Percentiles rank a stretch among this genome's conserved stretches.
phyloP scores from a whole-genome alignment of 768 basidiomycete genomes.

The Piloderma croceum region DNA sequence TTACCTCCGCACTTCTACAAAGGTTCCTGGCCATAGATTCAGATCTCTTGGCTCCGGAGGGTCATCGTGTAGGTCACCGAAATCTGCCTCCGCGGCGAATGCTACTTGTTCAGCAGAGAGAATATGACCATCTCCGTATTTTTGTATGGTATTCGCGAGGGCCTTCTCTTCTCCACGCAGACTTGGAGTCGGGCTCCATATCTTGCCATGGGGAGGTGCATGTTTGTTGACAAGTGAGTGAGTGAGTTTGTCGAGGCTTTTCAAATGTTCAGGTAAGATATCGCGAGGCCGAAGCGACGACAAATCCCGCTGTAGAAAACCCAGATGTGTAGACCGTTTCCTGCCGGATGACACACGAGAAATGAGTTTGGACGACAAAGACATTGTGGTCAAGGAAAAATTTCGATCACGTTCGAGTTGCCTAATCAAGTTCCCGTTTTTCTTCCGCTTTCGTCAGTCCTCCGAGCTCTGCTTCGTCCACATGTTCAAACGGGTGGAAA shows the following conservation, averaged over 20 bases:
- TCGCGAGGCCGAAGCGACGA: background rate
- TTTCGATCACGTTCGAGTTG: background rate
- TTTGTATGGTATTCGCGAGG: slow-evolving; percentile 20
- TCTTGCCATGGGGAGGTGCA: slow-evolving; percentile 20
- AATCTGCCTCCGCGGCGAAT: too few relatives aligned
- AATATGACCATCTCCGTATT: slow-evolving; percentile 3
- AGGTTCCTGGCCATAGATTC: slow-evolving; percentile 37
- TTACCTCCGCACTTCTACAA: slow-evolving; percentile 49
- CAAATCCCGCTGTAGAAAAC: too few relatives aligned
- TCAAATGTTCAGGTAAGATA: slow-evolving; percentile 8
- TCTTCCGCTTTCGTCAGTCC: slow-evolving; percentile 4
- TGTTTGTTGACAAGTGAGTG: slow-evolving; percentile 31
- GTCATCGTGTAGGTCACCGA: too few relatives aligned
- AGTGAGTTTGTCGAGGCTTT: slow-evolving; percentile 16
- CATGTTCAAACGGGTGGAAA: slow-evolving; percentile 81
- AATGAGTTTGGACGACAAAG: background rate
- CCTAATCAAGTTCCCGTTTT: slow-evolving; percentile 8
- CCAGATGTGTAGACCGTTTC: background rate
- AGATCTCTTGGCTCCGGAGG: slow-evolving; percentile 7
- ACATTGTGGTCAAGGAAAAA: slow-evolving; percentile 1
- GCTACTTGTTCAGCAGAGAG: slow-evolving; percentile 18
- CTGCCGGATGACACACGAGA: background rate
- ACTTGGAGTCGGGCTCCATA: slow-evolving; percentile 33
- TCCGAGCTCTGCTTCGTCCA: background rate
- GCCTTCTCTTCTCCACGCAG: slow-evolving; percentile 37